phyloP scores from a whole-genome alignment of 345 rosid species.

The Corchorus olitorius region DNA sequence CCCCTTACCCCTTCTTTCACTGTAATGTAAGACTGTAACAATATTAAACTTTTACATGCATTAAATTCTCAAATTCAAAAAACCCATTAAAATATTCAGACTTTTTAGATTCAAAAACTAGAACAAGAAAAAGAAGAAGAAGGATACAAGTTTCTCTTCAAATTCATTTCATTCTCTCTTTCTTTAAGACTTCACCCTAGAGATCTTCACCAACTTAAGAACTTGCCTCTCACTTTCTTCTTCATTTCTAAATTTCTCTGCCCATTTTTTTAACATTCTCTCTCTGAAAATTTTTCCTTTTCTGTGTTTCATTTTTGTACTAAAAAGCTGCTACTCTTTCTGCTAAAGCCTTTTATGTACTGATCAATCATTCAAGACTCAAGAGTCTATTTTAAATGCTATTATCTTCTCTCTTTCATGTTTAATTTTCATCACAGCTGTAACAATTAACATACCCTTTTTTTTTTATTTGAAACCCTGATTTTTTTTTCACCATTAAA shows the following conservation, averaged over 20 bases:
- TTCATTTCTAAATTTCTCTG: background rate
- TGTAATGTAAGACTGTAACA: background rate
- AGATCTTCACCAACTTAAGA: conserved; percentile 2
- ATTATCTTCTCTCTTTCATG: background rate
- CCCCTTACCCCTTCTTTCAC: background rate
- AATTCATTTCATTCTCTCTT: no score
- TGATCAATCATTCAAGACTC: background rate
- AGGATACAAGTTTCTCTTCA: conserved; percentile 10
- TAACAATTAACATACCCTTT: background rate
- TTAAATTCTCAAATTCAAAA: conserved; percentile 23
- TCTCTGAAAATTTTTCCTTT: background rate
- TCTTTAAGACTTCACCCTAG: background rate
- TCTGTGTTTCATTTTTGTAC: background rate
- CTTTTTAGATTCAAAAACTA: conserved; percentile 37
- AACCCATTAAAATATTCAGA: conserved; percentile 26
- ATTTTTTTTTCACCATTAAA: background rate
- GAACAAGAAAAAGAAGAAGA: background rate
- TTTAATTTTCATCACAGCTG: background rate
- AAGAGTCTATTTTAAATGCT: conserved; percentile 10
- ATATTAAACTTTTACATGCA: conserved; percentile 30
- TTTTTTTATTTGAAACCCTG: background rate
- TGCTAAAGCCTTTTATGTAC: background rate
- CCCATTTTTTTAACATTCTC: background rate
- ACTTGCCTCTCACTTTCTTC: background rate
- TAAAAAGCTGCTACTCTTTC: conserved; percentile 13